These are phyloP conservation scores for Haplosporangium gracile DNA, from an alignment of 192 early-diverging fungal genomes.

Conservation along the genomic window DNA sequence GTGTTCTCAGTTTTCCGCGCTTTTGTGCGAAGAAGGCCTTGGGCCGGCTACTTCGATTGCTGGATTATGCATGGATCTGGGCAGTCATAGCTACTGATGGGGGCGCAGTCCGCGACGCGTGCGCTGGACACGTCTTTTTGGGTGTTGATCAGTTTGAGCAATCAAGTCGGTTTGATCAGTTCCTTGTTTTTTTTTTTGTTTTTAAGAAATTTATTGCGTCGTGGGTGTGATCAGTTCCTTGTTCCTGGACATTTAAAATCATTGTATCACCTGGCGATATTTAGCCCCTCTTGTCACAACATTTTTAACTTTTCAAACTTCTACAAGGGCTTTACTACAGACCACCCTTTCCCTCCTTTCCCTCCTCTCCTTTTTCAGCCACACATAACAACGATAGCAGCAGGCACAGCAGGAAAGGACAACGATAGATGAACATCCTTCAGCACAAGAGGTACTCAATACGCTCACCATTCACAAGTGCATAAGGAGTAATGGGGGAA, in stretches of 20 bases:
- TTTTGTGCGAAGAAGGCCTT: too few species aligned
- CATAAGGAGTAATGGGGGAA: background rate
- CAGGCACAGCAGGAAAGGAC: background rate
- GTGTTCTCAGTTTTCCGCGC: too few species aligned
- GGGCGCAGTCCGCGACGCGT: too few species aligned
- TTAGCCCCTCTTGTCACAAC: too few species aligned
- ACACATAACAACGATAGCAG: background rate
- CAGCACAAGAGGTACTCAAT: slow-evolving; percentile 72
- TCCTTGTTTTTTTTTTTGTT: too few species aligned
- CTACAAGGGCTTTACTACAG: too few species aligned
- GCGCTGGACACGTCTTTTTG: background rate
- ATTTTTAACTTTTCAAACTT: background rate
- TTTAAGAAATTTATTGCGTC: too few species aligned
- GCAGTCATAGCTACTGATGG: too few species aligned
- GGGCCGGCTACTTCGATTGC: too few species aligned
- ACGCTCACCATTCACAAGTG: too few species aligned
- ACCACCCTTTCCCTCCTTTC: background rate
- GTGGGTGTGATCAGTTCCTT: background rate
- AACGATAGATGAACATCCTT: slow-evolving; percentile 67
- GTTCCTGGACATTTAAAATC: background rate
- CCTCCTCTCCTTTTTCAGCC: background rate
- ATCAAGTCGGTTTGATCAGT: background rate
- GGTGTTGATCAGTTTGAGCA: background rate
- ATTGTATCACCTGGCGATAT: too few species aligned
- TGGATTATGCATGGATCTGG: too few species aligned